These are phyloP conservation scores for Liquidambar formosana DNA, from an alignment of 164 flowering plant genomes.

Conservation along the genomic window DNA sequence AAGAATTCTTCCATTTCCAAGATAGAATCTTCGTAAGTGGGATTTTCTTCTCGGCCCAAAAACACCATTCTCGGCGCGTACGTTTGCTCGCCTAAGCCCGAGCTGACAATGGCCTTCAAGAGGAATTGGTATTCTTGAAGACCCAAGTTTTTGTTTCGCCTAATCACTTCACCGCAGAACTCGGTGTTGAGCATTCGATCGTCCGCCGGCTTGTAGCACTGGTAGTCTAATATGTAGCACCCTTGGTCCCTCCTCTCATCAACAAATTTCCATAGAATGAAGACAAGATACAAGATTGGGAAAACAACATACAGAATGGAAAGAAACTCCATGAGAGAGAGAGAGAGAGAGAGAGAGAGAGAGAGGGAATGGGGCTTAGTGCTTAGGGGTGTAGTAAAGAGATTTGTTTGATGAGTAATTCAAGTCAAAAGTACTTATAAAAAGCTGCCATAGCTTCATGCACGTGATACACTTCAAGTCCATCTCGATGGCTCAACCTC, in stretches of 20 bases:
- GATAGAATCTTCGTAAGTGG: conserved; percentile 30
- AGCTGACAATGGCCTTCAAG: conserved; percentile 53
- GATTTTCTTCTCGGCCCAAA: conserved; percentile 35
- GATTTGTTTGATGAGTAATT: too few relatives aligned
- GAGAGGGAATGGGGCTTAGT: too few relatives aligned
- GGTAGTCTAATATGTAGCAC: conserved; percentile 54
- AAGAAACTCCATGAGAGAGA: conserved; percentile 26
- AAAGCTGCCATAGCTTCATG: too few relatives aligned
- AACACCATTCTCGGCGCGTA: conserved; percentile 51
- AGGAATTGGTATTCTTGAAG: conserved; percentile 60
- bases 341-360: not conserved
- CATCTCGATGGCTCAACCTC: too few relatives aligned
- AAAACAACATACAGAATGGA: conserved; percentile 5
- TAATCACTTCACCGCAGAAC: conserved; percentile 41
- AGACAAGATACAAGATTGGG: conserved; percentile 10
- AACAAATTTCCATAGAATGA: conserved; percentile 22
- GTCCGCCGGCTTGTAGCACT: conserved; percentile 49
- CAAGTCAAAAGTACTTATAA: too few relatives aligned
- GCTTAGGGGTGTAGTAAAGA: too few relatives aligned
- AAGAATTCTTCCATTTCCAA: conserved; percentile 61
- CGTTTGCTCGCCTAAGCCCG: conserved; percentile 66
- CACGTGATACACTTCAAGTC: too few relatives aligned
- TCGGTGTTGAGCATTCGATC: conserved; percentile 42
- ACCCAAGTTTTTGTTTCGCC: conserved; percentile 42
- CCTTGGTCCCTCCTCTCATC: conserved; percentile 26